These are phyloP conservation scores for Aureobasidium sp. DNA, from an alignment of 2,329 filamentous ascomycete genomes.

Conservation along the genomic window DNA sequence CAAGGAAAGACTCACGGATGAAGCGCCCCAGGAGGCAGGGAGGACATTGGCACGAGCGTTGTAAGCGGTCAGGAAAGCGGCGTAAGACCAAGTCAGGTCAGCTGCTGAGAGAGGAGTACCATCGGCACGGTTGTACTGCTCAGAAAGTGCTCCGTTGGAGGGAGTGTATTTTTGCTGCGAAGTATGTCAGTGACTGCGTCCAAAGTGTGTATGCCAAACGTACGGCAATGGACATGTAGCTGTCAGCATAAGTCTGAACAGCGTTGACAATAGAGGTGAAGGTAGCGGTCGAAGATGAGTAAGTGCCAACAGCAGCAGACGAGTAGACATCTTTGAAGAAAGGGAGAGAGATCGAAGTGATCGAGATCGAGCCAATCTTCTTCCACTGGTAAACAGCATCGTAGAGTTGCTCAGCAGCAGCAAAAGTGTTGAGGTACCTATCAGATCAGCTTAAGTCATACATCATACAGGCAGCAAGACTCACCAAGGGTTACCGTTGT, in stretches of 20 bases:
- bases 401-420: constrained; percentile 74
- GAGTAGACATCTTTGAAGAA: constrained; percentile 66
- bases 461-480: neutral
- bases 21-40: constrained; percentile 51
- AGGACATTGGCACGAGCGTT: constrained; percentile 50
- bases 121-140: constrained; percentile 54
- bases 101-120: constrained; percentile 53
- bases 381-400: constrained; percentile 69
- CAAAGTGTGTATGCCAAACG: neutral
- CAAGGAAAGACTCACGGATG: constrained; percentile 25
- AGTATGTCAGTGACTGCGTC: neutral
- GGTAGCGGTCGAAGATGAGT: constrained; percentile 40
- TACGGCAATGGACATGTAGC: constrained; percentile 38
- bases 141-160: constrained; percentile 56
- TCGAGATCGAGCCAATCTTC: constrained; percentile 53
- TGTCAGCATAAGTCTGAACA: constrained; percentile 57
- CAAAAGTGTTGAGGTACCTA: constrained; percentile 60
- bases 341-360: constrained; percentile 57
- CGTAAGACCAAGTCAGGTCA: constrained; percentile 69
- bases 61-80: constrained; percentile 59
- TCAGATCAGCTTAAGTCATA: neutral
- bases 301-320: constrained; percentile 55
- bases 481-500: constrained; percentile 60
- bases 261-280: constrained; percentile 47
- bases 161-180: constrained; percentile 40